Percentiles rank a stretch among this genome's conserved stretches.
Evolutionary conservation across 371 early-diverging fungal genomes (phyloP).

Genomic region (Saksenaea oblongispora): DNA sequence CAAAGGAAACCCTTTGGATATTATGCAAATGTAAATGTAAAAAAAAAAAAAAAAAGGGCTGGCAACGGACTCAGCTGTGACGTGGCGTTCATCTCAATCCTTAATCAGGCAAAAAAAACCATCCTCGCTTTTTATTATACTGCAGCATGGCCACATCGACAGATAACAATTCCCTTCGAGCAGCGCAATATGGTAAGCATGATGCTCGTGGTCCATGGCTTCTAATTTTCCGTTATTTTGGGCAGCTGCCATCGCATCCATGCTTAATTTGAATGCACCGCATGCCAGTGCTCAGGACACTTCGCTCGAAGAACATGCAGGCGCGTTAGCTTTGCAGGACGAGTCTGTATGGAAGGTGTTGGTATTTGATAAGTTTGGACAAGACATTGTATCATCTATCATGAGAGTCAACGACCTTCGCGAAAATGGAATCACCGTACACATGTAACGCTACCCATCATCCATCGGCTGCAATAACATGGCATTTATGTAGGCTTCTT

Average conservation of each 20-base stretch:
- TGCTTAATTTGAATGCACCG: constrained; percentile 54
- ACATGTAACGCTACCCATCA: constrained; percentile 70
- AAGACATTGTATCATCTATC: constrained; percentile 96
- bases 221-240: neutral
- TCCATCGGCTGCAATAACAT: neutral
- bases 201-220: neutral
- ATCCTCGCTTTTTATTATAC: neutral
- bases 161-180: constrained; percentile 14
- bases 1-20: neutral
- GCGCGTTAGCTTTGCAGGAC: constrained; percentile 29
- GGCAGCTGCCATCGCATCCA: constrained; percentile 48
- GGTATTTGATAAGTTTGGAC: constrained; percentile 93
- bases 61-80: no score
- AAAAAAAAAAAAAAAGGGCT: no score
- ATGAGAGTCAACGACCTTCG: constrained; percentile 96
- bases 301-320: constrained; percentile 10
- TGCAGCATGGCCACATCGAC: neutral
- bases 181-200: constrained; percentile 25
- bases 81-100: no score
- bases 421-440: constrained; percentile 97
- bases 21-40: neutral
- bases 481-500: constrained; percentile 61
- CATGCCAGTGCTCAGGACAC: constrained; percentile 3
- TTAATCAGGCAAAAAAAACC: neutral
- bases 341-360: constrained; percentile 92